Evolutionary conservation across 345 rosid genomes (phyloP).

Genomic region (Aegle marmelos): DNA sequence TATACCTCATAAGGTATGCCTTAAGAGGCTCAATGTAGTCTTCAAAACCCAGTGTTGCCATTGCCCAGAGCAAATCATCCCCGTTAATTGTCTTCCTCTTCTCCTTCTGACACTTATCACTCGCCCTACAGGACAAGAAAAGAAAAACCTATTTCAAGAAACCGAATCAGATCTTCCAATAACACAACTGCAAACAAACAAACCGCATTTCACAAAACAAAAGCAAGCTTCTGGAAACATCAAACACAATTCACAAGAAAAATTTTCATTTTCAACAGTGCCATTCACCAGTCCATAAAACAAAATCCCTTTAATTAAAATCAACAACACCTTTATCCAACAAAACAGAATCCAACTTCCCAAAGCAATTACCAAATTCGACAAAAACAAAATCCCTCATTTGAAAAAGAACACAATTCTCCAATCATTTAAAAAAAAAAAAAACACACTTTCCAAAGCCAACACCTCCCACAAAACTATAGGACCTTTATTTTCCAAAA

Average conservation of each 20-base stretch:
- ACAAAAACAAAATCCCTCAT: neutral
- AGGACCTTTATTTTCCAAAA: neutral
- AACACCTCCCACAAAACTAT: neutral
- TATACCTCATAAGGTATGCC: slow-evolving; percentile 56
- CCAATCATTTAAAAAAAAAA: neutral
- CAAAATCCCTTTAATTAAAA: neutral
- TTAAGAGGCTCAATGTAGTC: slow-evolving; percentile 64
- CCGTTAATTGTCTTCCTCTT: slow-evolving; percentile 78
- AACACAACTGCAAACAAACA: neutral
- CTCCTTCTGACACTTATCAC: slow-evolving; percentile 71
- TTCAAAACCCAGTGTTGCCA: slow-evolving; percentile 75
- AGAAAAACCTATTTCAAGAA: slow-evolving; percentile 1
- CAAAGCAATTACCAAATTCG: too few species aligned
- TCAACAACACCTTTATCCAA: neutral
- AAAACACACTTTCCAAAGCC: neutral
- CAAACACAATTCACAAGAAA: neutral
- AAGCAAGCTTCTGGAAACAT: neutral
- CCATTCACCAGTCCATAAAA: neutral
- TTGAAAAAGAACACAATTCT: neutral
- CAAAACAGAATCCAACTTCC: neutral
- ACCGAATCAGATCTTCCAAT: neutral
- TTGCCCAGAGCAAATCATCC: slow-evolving; percentile 79
- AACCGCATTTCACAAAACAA: neutral
- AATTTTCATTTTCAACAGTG: neutral
- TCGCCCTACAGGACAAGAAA: slow-evolving; percentile 43